Evolutionary conservation across 139 green algal genomes (phyloP), one percentile per base, ranked within the genome.

Genomic region (Diplosphaera chodatii): DNA sequence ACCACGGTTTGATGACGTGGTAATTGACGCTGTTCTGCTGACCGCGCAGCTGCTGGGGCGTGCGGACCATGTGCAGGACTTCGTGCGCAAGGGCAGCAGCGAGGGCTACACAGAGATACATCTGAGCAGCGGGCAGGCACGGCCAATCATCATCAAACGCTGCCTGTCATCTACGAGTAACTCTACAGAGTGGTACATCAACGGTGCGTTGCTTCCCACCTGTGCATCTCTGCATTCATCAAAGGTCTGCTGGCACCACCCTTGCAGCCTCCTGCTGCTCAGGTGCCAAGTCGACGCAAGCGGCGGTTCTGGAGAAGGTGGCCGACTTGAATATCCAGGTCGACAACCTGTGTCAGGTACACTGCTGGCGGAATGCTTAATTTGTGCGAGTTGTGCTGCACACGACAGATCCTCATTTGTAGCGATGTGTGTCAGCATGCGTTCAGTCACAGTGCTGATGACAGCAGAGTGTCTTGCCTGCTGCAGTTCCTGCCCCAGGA

Each of bases 401-500:
- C n/a, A n/a, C n/a, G n/a, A n/a, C n/a, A n/a, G n/a, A n/a, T n/a
- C n/a, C n/a, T n/a, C n/a, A n/a, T n/a, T n/a, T n/a, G n/a, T n/a
- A n/a, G n/a, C n/a, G n/a, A n/a, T n/a, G n/a, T n/a, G n/a, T n/a
- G n/a, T n/a, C n/a, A n/a, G n/a, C n/a, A n/a, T n/a, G n/a, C n/a
- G n/a, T n/a, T n/a, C n/a, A n/a, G n/a, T n/a, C n/a, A n/a, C n/a
- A n/a, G n/a, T n/a, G n/a, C n/a, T n/a, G n/a, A n/a, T n/a, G n/a
- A n/a, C n/a, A n/a, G n/a, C n/a, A n/a, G n/a, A n/a, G n/a, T n/a
- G n/a, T n/a, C n/a, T n/a, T n/a, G n/a, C n/a, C n/a, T 68, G n/a
- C 28, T 63, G 63, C 79, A 96, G 90, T 97, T 98, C 74, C 86
- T 98, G 69, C 93, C 92, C 10, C 94, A 98, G 83, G 94, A 99